Conservation (phyloP, 306 rosid genomes). For the Pyrus betulifolia region DNA sequence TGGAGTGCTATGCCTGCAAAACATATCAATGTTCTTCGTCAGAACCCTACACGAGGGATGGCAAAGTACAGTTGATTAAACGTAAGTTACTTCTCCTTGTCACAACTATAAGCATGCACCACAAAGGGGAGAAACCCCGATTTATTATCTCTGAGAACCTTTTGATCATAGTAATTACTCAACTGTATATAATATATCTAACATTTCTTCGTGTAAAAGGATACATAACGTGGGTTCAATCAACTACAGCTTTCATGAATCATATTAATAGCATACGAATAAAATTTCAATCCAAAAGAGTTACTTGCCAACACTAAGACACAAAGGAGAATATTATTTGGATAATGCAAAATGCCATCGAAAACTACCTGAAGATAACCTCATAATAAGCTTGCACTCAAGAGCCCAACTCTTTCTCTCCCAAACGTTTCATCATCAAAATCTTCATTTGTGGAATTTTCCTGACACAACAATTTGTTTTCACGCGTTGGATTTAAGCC, state of each 20-base stretch:
- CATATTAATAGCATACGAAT: neutral
- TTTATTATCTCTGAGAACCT: neutral
- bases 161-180: neutral
- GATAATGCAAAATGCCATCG: neutral
- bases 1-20: constrained; percentile 9
- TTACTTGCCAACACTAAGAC: neutral
- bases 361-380: constrained; percentile 57
- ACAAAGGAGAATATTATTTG: neutral
- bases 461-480: constrained; percentile 71
- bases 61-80: neutral
- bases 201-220: neutral
- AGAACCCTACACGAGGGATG: neutral
- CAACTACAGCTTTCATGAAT: neutral
- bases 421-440: constrained; percentile 80
- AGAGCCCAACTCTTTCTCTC: constrained; percentile 58
- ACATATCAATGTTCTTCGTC: neutral
- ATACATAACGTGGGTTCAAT: neutral
- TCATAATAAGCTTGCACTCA: constrained; percentile 62
- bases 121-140: neutral
- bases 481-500: constrained; percentile 44
- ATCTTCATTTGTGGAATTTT: constrained; percentile 86
- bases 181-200: neutral
- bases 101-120: neutral
- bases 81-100: neutral
- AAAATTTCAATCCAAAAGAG: neutral